Base-by-base conservation (phyloP, 2,329 filamentous ascomycete genomes). In the Penicillium sclerotiorum region DNA sequence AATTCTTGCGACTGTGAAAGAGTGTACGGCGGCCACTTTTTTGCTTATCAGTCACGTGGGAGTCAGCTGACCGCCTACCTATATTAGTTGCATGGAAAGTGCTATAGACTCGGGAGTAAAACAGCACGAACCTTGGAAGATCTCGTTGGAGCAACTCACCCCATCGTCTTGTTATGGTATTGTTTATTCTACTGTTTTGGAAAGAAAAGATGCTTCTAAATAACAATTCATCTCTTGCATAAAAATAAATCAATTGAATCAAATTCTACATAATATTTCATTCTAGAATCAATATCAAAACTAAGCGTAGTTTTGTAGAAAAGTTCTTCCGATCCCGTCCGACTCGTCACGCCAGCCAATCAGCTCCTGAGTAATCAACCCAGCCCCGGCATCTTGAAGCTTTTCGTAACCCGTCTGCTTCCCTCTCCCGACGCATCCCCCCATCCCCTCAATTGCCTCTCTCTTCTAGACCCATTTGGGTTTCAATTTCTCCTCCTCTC, bases 371-470 rank as follows among this genome's bases (percentile, higher is more conserved):
- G 61, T 67, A 72, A 70, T 71, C 68, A 65, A 59, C 60, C 54
- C 50, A 42, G 61, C 58, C 56, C 66, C 68, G 66, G 64, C 65
- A 70, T 70, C 65, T 69, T 70, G 68, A 71, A 73, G 68, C 68
- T 72, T 69, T 73, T 71, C 66, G 67, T 67, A 66, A 65, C 65
- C 60, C 61, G 59, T 56, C 59, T 57, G 57, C 62, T 61, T 59
- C 55, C 53, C 52, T 56, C 61, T 57, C 52, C 45, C 56, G 41
- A 45, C 33, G 33, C 42, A 42, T 33, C 42, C 51, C 58, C 57
- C 57, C 62, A 54, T 49, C 55, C 57, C 57, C 55, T 47, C 59
- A 55, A 70, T 71, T 69, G 63, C 38, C 33, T 52, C 52, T 44
- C 45, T 48, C 49, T 45, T 61, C 53, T 58, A 59, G 61, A 62